These are phyloP conservation scores for Saccharomyces hybrid DNA, from an alignment of 1,139 yeast genomes.

Conservation along the genomic window DNA sequence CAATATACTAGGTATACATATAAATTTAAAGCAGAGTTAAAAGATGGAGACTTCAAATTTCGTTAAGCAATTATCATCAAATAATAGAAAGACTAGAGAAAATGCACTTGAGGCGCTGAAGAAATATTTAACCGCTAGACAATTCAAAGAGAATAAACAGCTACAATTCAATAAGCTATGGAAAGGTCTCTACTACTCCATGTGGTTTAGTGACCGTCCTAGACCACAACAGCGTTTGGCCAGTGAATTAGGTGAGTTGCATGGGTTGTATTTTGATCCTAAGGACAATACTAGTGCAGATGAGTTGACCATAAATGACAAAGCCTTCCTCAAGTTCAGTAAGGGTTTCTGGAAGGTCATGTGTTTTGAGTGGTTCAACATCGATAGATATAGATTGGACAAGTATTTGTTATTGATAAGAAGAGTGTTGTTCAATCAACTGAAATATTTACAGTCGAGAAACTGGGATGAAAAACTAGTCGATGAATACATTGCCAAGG, in stretches of 20 bases:
- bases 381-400: constrained; percentile 84
- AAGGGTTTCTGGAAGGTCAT: constrained; percentile 79
- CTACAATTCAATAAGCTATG: constrained; percentile 74
- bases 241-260: constrained; percentile 58
- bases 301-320: constrained; percentile 34
- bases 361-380: constrained; percentile 71
- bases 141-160: constrained; percentile 35
- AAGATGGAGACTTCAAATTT: constrained; percentile 40
- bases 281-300: constrained; percentile 12
- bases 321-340: constrained; percentile 41
- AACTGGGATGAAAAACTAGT: constrained; percentile 52
- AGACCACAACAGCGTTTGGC: constrained; percentile 85
- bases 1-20: neutral
- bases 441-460: constrained; percentile 47
- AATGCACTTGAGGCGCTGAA: constrained; percentile 64
- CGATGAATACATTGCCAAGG: constrained; percentile 35
- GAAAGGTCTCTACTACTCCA: constrained; percentile 85
- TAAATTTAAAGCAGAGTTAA: neutral
- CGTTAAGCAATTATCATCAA: constrained; percentile 78
- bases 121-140: constrained; percentile 44
- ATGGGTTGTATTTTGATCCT: constrained; percentile 28
- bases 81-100: constrained; percentile 46
- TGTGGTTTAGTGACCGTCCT: constrained; percentile 97
- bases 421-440: constrained; percentile 60
- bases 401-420: constrained; percentile 77